Conservation (phyloP, 208 protist genomes). For the Trypanosomatidae sp. region DNA sequence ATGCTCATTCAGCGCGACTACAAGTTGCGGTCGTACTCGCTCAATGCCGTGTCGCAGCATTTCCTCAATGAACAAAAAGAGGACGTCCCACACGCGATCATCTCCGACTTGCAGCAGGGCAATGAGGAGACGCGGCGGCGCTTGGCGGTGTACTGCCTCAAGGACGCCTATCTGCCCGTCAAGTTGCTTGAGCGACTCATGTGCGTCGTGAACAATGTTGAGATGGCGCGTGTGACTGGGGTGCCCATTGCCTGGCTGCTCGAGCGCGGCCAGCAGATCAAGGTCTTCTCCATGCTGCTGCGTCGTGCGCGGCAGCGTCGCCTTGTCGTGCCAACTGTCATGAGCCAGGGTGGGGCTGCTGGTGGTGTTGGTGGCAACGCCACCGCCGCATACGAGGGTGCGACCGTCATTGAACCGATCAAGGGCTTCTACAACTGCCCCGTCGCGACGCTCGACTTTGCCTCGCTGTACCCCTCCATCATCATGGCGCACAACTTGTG, state of each 20-base stretch:
- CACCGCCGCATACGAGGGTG: constrained; percentile 98
- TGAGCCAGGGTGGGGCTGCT: constrained; percentile 43
- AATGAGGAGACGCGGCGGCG: constrained; percentile 94
- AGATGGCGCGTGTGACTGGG: constrained; percentile 99
- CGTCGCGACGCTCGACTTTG: constrained; percentile 99
- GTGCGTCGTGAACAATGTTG: constrained; percentile 97
- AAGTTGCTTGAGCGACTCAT: constrained; percentile 98
- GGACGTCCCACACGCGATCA: constrained; percentile 99
- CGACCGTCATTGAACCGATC: constrained; percentile 97
- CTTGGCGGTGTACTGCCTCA: constrained; percentile 98
- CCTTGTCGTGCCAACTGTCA: constrained; percentile 73
- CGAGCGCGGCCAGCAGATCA: constrained; percentile 98
- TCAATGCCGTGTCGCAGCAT: constrained; percentile 97
- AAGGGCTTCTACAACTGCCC: constrained; percentile 96
- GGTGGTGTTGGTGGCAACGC: constrained; percentile 15
- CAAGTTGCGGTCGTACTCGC: constrained; percentile 99
- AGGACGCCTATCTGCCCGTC: constrained; percentile 94
- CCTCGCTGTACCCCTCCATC: constrained; percentile 99
- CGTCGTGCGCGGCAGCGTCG: constrained; percentile 68
- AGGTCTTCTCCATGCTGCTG: constrained; percentile 92
- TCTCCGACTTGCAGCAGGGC: constrained; percentile 93
- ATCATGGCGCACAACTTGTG: constrained; percentile 99
- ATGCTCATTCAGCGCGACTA: constrained; percentile 95
- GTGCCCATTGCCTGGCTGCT: constrained; percentile 96
- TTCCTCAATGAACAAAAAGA: constrained; percentile 99